Evolutionary conservation across 1,139 yeast genomes (phyloP).

Genomic region (Kodamaea derodonti): DNA sequence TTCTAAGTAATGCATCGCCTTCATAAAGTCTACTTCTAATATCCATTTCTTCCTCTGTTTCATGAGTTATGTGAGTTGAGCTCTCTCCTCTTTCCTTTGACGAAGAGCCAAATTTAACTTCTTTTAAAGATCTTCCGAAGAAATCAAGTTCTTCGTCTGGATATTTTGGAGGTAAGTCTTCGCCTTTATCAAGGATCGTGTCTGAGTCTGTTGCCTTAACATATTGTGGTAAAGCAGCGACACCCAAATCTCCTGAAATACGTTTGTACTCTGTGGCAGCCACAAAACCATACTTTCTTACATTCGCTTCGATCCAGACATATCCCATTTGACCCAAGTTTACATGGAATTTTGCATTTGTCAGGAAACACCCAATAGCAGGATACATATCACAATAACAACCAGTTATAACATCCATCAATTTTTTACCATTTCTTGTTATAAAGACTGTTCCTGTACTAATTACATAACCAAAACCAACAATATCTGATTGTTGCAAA

Average conservation of each 20-base stretch:
- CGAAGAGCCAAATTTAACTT: slow-evolving; percentile 21
- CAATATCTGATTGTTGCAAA: slow-evolving; percentile 78
- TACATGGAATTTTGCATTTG: slow-evolving; percentile 69
- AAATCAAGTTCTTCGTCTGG: slow-evolving; percentile 57
- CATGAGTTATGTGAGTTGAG: slow-evolving; percentile 28
- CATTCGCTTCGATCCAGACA: slow-evolving; percentile 94
- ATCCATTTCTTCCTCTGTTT: slow-evolving; percentile 40
- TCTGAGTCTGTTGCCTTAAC: slow-evolving; percentile 28
- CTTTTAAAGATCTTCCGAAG: slow-evolving; percentile 45
- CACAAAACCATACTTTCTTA: slow-evolving; percentile 88
- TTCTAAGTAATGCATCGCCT: slow-evolving; percentile 15
- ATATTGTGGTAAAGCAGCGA: slow-evolving; percentile 41
- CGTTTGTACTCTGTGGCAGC: slow-evolving; percentile 48
- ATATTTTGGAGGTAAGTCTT: slow-evolving; percentile 52
- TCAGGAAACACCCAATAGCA: slow-evolving; percentile 78
- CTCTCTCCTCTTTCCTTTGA: slow-evolving; percentile 17
- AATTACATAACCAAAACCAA: slow-evolving; percentile 86
- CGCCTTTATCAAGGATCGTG: slow-evolving; percentile 65
- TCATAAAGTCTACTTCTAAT: slow-evolving; percentile 37
- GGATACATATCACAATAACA: slow-evolving; percentile 81
- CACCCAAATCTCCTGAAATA: slow-evolving; percentile 42
- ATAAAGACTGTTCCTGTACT: slow-evolving; percentile 79
- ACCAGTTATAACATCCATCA: slow-evolving; percentile 80
- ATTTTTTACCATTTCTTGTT: slow-evolving; percentile 85
- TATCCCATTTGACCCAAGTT: slow-evolving; percentile 90